These are phyloP conservation scores for Thielaviopsis populi DNA, from an alignment of 2,329 filamentous ascomycete species.

Conservation along the genomic window DNA sequence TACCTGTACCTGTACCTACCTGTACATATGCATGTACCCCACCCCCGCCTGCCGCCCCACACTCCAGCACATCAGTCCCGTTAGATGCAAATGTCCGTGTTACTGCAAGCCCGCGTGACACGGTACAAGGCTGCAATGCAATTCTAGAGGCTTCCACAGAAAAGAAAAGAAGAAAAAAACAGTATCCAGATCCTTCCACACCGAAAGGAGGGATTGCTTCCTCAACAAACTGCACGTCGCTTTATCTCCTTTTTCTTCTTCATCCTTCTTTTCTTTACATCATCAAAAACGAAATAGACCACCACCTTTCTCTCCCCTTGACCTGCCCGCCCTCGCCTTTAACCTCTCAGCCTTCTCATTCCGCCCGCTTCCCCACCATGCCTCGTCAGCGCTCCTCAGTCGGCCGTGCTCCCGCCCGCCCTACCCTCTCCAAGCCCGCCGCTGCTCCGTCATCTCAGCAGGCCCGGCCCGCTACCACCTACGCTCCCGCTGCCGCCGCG, in stretches of 20 bases:
- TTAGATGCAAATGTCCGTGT: too few relatives aligned
- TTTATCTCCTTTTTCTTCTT: background rate
- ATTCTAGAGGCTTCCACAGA: too few relatives aligned
- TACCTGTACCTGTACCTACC: too few relatives aligned
- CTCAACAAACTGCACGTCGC: background rate
- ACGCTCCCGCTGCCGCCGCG: conserved; percentile 31
- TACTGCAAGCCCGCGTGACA: too few relatives aligned
- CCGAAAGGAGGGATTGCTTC: background rate
- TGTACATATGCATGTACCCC: too few relatives aligned
- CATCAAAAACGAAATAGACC: too few relatives aligned
- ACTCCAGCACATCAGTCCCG: too few relatives aligned
- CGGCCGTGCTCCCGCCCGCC: conserved; percentile 47
- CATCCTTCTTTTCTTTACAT: background rate
- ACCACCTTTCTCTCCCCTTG: conserved; percentile 5
- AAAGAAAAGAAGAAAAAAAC: too few relatives aligned
- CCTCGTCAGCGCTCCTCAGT: conserved; percentile 57
- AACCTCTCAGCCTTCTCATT: background rate
- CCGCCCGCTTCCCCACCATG: conserved; percentile 37
- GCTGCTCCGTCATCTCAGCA: conserved; percentile 45
- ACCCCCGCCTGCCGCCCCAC: too few relatives aligned
- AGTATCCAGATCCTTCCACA: too few relatives aligned
- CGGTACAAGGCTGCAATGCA: too few relatives aligned
- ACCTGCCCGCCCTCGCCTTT: conserved; percentile 13
- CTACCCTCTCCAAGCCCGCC: conserved; percentile 40
- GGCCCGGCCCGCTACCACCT: conserved; percentile 54